Conservation (phyloP, 805 yeast genomes). For the Candida railenensis region DNA sequence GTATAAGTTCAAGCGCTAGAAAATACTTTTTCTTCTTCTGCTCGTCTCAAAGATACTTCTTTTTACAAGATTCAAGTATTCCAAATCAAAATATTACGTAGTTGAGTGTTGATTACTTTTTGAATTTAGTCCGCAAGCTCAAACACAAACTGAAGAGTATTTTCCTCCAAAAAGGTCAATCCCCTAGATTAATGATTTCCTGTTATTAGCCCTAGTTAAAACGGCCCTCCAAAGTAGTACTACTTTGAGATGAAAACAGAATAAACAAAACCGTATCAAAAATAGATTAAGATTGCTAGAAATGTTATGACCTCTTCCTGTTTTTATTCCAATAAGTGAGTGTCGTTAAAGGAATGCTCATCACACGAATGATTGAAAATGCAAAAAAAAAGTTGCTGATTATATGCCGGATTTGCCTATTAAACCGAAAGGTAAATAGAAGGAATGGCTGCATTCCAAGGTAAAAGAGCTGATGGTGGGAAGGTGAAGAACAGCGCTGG, state of each 20-base stretch:
- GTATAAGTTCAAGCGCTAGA: not conserved
- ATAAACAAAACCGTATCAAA: not conserved
- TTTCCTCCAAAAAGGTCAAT: too few relatives aligned
- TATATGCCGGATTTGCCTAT: slow-evolving; percentile 9
- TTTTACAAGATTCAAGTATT: not conserved
- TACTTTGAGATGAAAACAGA: too few relatives aligned
- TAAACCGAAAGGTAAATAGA: not conserved
- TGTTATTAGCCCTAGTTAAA: too few relatives aligned
- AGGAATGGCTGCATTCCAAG: not conserved
- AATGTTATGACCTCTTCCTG: not conserved
- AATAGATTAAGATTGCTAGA: not conserved
- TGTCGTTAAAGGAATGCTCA: not conserved
- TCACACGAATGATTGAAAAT: not conserved
- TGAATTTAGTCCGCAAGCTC: not conserved
- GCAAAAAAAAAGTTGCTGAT: slow-evolving; percentile 6
- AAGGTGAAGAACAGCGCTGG: not conserved
- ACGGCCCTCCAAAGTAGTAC: too few relatives aligned
- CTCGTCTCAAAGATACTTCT: not conserved
- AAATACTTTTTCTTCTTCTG: not conserved
- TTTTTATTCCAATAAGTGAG: not conserved
- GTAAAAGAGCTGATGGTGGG: not conserved
- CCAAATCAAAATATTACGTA: too few relatives aligned
- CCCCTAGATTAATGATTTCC: too few relatives aligned
- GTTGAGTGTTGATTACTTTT: not conserved
- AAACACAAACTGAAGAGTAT: not conserved